Percentiles rank a stretch among this genome's conserved stretches.
phyloP scores from a whole-genome alignment of 2,329 filamentous ascomycete genomes.

The Cucurbitaria berberidis region DNA sequence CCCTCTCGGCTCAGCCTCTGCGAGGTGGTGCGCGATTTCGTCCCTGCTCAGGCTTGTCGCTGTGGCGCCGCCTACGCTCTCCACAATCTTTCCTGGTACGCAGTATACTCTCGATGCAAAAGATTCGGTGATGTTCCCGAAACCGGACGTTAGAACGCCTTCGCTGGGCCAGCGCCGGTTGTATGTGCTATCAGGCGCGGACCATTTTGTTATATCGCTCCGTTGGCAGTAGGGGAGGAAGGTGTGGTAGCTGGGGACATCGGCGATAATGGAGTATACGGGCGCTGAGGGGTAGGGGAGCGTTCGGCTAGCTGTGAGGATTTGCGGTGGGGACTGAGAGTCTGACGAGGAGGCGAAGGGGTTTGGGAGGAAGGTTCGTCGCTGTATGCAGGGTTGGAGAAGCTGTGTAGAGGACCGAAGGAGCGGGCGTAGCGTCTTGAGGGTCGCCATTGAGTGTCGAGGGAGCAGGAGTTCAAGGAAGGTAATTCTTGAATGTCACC shows the following conservation, averaged over 20 bases:
- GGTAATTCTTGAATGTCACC: conserved; percentile 14
- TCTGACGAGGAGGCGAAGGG: conserved; percentile 52
- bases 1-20: conserved; percentile 13
- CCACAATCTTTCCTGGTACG: conserved; percentile 72
- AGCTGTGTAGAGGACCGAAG: conserved; percentile 44
- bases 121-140: conserved; percentile 79
- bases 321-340: conserved; percentile 58
- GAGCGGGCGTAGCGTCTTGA: conserved; percentile 45
- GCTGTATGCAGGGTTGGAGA: conserved; percentile 30
- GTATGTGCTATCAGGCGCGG: conserved; percentile 57
- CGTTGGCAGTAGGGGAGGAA: conserved; percentile 93
- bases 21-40: conserved; percentile 52
- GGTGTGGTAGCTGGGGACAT: conserved; percentile 76
- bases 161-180: conserved; percentile 69
- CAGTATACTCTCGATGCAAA: conserved; percentile 85
- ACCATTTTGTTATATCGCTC: conserved; percentile 79
- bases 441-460: conserved; percentile 31
- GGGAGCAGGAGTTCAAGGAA: neutral
- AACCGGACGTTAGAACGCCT: conserved; percentile 83
- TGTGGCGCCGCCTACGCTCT: conserved; percentile 72
- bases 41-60: conserved; percentile 52
- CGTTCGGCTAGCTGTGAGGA: conserved; percentile 73
- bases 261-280: conserved; percentile 86
- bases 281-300: conserved; percentile 74
- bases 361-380: conserved; percentile 54